Conservation (phyloP, 1,284 basidiomycete species). For the Naganishia liquefaciens region DNA sequence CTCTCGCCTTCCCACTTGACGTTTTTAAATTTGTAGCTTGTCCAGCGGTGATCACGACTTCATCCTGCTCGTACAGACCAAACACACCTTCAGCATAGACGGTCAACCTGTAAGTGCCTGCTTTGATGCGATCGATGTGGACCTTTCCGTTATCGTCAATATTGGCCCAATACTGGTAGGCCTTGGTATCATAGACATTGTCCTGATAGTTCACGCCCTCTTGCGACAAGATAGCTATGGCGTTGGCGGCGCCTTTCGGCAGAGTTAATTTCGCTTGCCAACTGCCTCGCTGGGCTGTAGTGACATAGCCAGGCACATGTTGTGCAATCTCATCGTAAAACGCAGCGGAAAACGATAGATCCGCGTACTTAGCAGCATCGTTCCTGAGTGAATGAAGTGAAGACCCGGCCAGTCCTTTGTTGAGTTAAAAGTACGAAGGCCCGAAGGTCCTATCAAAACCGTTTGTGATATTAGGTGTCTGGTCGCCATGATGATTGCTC, state of each 20-base stretch:
- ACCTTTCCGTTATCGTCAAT: slow-evolving; percentile 37
- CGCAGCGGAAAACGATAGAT: slow-evolving; percentile 37
- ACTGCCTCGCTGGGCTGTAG: slow-evolving; percentile 37
- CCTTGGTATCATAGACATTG: slow-evolving; percentile 36
- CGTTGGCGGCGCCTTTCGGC: slow-evolving; percentile 37
- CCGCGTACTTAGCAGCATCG: slow-evolving; percentile 37
- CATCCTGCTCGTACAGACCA: slow-evolving; percentile 42
- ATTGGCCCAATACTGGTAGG: slow-evolving; percentile 46
- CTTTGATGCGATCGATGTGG: slow-evolving; percentile 41
- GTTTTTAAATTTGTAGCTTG: slow-evolving; percentile 27
- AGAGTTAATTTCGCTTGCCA: slow-evolving; percentile 37
- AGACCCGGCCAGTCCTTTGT: slow-evolving; percentile 29
- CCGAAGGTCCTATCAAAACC: slow-evolving; percentile 47
- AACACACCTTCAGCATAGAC: slow-evolving; percentile 47
- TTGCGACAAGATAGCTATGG: slow-evolving; percentile 40
- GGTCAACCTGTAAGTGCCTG: slow-evolving; percentile 45
- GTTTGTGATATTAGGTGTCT: slow-evolving; percentile 40
- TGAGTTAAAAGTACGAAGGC: slow-evolving; percentile 41
- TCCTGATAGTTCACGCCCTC: slow-evolving; percentile 43
- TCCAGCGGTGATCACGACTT: slow-evolving; percentile 38
- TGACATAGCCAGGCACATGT: slow-evolving; percentile 39
- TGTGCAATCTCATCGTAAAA: slow-evolving; percentile 46
- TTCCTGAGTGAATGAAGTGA: slow-evolving; percentile 29
- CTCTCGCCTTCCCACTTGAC: slow-evolving; percentile 39
- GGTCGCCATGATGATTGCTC: slow-evolving; percentile 44